Evolutionary conservation across 371 early-diverging fungal species (phyloP).

Genomic region (Syncephalastrum monosporum): DNA sequence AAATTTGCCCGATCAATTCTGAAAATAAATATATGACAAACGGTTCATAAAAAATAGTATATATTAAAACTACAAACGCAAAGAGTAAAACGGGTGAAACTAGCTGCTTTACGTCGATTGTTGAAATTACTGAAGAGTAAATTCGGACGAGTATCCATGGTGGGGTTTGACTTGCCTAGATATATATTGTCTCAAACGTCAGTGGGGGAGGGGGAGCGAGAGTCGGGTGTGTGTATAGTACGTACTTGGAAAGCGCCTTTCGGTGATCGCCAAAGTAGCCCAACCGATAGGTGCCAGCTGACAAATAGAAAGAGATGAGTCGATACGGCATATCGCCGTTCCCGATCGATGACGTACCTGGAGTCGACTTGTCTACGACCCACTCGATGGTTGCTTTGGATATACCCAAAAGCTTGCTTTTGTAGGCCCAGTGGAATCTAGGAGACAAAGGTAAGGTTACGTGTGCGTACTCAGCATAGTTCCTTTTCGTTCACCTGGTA

Average conservation of each 20-base stretch:
- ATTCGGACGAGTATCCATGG: constrained; percentile 15
- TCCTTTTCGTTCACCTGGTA: constrained; percentile 20
- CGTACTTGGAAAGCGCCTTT: constrained; percentile 28
- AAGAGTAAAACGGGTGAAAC: too few relatives aligned
- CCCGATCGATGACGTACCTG: constrained; percentile 19
- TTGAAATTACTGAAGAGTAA: neutral
- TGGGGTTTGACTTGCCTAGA: constrained; percentile 9
- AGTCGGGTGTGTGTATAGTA: neutral
- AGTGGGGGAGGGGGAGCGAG: neutral
- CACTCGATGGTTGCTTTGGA: constrained; percentile 41
- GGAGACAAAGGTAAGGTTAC: neutral
- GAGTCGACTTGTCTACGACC: constrained; percentile 21
- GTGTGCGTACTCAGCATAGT: neutral
- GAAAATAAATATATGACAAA: too few relatives aligned
- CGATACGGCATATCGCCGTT: constrained; percentile 20
- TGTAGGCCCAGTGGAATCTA: constrained; percentile 39
- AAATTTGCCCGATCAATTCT: too few relatives aligned
- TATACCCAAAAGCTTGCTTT: constrained; percentile 24
- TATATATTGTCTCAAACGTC: neutral
- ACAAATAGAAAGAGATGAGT: constrained; percentile 7
- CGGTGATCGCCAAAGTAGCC: constrained; percentile 39
- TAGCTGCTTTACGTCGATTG: too few relatives aligned
- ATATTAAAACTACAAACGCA: too few relatives aligned
- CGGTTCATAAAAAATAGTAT: too few relatives aligned
- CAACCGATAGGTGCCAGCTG: constrained; percentile 33